Percentiles rank a stretch among this genome's conserved stretches.
phyloP scores from a whole-genome alignment of 148 eudicot species.

The Amaranthus hypochondriacus region DNA sequence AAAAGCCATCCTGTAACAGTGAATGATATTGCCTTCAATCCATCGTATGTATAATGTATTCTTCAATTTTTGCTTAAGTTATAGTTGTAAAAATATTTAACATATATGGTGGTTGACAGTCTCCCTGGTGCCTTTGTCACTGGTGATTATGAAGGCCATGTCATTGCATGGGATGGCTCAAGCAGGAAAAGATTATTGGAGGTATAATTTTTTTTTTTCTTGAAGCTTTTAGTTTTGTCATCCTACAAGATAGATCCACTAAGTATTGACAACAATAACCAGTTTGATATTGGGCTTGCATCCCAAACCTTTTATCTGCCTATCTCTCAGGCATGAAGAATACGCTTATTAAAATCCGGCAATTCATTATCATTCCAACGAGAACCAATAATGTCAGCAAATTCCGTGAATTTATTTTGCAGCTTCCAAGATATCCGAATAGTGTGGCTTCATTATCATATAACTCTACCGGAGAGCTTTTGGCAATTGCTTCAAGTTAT shows the following conservation, averaged over 20 bases:
- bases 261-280: background rate
- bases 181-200: slow-evolving; percentile 57
- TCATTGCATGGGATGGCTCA: slow-evolving; percentile 67
- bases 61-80: slow-evolving; percentile 7
- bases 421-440: slow-evolving; percentile 63
- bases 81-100: background rate
- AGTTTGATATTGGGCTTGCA: background rate
- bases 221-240: background rate
- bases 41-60: slow-evolving; percentile 65
- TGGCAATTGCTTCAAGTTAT: slow-evolving; percentile 80
- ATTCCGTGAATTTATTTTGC: slow-evolving; percentile 15
- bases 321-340: background rate
- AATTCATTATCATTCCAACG: background rate
- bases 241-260: background rate
- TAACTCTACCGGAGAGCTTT: slow-evolving; percentile 56
- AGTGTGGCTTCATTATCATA: slow-evolving; percentile 70
- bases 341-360: background rate
- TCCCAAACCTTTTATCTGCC: background rate
- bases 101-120: slow-evolving; percentile 29
- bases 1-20: slow-evolving; percentile 55
- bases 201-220: slow-evolving; percentile 38
- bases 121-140: slow-evolving; percentile 58
- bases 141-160: slow-evolving; percentile 78
- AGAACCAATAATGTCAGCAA: background rate
- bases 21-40: slow-evolving; percentile 76